Base-by-base conservation (phyloP, 2,329 filamentous ascomycete genomes). In the Fusarium xyrophilum region DNA sequence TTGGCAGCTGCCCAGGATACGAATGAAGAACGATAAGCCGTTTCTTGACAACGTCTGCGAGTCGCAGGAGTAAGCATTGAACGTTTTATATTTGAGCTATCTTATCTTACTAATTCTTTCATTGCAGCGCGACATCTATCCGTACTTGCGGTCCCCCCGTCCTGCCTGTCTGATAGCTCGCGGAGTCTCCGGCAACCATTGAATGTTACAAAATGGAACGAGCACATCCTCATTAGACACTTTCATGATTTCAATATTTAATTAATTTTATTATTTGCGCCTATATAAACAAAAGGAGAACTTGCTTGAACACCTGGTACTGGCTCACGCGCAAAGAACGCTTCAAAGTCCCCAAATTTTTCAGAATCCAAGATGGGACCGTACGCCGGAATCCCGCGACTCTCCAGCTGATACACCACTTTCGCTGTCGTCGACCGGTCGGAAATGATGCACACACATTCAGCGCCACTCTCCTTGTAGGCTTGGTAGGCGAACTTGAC, bases 391-490 rank as follows among this genome's bases (percentile, higher is more conserved):
- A 91, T 78, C 0, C 88, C 88, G 53, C 86, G 81, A 48, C 79
- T 81, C 78, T 91, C 88, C 57, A 92, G 76, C 11, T 83, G 86
- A 74, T 86, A 89, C 0, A 91, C 89, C 9, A 91, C 81, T 76
- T 84, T 84, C 62, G 81, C 81, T 17, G 88, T 91, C 15, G 90
- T 81, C 44, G 74, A 80, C 53, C 86, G 84, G 74, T 92, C 92
- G 56, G 86, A 87, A 70, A 92, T 87, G 60, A 91, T 83, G 72
- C 90, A 87, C 23, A 91, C 88, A 9, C 88, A 89, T 79, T 91
- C 89, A 0, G 88, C 76, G 12, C 80, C 78, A 67, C 83, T 86
- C 39, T 85, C 81, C 35, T 86, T 78, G 8, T 80, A 79, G 7
- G 87, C 75, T 71, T 90, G 81, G 73, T 79, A 80, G 0, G 76